These are phyloP conservation scores for Pseudogymnoascus sp. DNA, from an alignment of 2,329 filamentous ascomycete species.

Conservation along the genomic window DNA sequence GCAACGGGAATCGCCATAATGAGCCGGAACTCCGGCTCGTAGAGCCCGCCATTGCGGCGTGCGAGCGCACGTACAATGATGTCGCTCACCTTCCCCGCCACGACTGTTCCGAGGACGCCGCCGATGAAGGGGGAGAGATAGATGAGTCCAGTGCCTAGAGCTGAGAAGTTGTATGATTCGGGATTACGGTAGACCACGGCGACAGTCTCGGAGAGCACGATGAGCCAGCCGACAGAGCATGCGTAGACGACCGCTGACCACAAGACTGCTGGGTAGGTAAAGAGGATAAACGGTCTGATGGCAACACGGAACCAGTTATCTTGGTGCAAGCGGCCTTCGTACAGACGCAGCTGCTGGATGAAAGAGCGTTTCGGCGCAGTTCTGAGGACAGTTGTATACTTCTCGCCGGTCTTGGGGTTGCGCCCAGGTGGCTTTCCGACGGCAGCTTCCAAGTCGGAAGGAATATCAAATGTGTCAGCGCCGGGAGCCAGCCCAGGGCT, in stretches of 20 bases:
- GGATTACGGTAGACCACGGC: constrained; percentile 66
- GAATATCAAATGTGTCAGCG: not conserved
- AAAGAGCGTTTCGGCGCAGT: constrained; percentile 62
- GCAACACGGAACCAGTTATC: constrained; percentile 76
- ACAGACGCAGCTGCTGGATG: constrained; percentile 63
- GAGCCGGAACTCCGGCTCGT: constrained; percentile 88
- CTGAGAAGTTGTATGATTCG: constrained; percentile 67
- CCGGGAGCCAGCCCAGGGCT: not conserved
- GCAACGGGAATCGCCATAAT: constrained; percentile 79
- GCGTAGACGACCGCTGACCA: constrained; percentile 83
- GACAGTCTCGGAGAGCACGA: constrained; percentile 84
- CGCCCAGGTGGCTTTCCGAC: not conserved
- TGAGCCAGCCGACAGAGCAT: constrained; percentile 87
- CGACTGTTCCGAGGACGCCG: constrained; percentile 80
- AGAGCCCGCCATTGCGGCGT: constrained; percentile 79
- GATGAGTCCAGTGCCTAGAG: constrained; percentile 73
- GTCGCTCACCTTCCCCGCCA: constrained; percentile 83
- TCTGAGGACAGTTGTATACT: constrained; percentile 54
- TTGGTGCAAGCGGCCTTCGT: constrained; percentile 66
- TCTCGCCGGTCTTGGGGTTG: not conserved
- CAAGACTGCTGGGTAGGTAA: constrained; percentile 76
- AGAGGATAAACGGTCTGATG: constrained; percentile 74
- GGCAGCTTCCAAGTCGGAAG: not conserved
- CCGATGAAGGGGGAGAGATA: constrained; percentile 88
- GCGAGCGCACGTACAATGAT: constrained; percentile 75